Percentiles rank a stretch among this genome's conserved stretches.
These are phyloP conservation scores for Emergomyces africanus DNA, from an alignment of 2,329 filamentous ascomycete genomes.

Conservation along the genomic window DNA sequence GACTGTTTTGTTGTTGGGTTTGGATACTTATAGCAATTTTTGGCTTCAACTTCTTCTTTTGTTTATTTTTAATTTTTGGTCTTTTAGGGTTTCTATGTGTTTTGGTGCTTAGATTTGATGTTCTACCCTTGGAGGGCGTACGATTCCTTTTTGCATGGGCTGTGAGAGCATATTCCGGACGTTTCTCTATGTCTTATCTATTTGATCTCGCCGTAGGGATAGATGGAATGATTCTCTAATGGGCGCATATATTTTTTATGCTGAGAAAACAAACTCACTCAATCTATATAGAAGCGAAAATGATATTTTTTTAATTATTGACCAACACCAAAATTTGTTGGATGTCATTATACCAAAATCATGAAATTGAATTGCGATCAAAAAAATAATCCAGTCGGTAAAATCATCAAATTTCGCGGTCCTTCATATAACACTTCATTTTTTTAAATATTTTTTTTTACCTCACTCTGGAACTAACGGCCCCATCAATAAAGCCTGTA, in stretches of 20 bases:
- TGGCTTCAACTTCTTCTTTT: neutral
- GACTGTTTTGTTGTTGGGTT: neutral
- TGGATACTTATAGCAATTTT: neutral
- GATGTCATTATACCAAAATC: too few species aligned
- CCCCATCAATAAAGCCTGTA: constrained; percentile 72
- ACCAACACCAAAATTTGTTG: neutral
- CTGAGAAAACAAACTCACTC: neutral
- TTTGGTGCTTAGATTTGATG: neutral
- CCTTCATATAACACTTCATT: neutral
- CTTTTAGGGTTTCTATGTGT: neutral
- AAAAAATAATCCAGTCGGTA: neutral
- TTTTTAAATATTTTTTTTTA: too few species aligned
- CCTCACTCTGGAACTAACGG: constrained; percentile 18
- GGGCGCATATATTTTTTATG: neutral
- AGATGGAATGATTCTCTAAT: neutral
- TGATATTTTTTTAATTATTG: neutral
- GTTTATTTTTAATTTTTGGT: neutral
- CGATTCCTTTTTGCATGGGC: neutral
- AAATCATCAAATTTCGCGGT: neutral
- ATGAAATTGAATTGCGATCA: neutral
- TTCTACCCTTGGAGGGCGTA: neutral
- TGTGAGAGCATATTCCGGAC: neutral
- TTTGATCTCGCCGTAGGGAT: neutral
- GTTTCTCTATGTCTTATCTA: neutral
- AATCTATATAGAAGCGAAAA: neutral